These are phyloP conservation scores for Isochrysis galbana DNA, from an alignment of 78 protist species.

Conservation along the genomic window DNA sequence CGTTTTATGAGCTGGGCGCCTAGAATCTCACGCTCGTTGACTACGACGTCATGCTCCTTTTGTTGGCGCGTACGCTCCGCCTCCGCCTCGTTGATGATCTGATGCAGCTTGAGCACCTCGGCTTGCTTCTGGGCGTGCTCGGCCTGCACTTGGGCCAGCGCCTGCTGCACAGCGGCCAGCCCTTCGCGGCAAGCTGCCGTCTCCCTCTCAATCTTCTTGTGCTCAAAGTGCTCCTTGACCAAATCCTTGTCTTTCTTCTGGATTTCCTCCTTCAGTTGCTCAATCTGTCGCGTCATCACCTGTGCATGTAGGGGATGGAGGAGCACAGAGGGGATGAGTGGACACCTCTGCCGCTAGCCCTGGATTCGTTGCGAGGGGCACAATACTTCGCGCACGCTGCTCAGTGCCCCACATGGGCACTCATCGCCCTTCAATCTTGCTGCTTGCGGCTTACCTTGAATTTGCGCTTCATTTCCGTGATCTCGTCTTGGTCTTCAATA, in stretches of 20 bases:
- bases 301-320: too few species aligned
- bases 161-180: too few species aligned
- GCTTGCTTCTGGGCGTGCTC: too few species aligned
- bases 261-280: conserved; percentile 84
- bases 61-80: conserved; percentile 64
- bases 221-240: conserved; percentile 25
- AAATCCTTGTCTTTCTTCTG: conserved; percentile 14
- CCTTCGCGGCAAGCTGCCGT: neutral
- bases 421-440: too few species aligned
- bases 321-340: too few species aligned
- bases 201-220: neutral
- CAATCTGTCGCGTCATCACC: conserved; percentile 81
- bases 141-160: too few species aligned
- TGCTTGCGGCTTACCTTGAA: too few species aligned
- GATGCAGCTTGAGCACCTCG: conserved; percentile 29
- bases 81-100: conserved; percentile 75
- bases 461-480: conserved; percentile 71
- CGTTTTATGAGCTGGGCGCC: conserved; percentile 87
- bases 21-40: conserved; percentile 82
- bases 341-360: too few species aligned
- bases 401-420: too few species aligned
- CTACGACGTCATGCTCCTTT: conserved; percentile 74
- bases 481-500: conserved; percentile 77
- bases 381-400: too few species aligned
- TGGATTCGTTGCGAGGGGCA: too few species aligned